Percentiles rank a stretch among this genome's conserved stretches.
phyloP scores from a whole-genome alignment of 768 basidiomycete species.

The Rhizopogon rudus region DNA sequence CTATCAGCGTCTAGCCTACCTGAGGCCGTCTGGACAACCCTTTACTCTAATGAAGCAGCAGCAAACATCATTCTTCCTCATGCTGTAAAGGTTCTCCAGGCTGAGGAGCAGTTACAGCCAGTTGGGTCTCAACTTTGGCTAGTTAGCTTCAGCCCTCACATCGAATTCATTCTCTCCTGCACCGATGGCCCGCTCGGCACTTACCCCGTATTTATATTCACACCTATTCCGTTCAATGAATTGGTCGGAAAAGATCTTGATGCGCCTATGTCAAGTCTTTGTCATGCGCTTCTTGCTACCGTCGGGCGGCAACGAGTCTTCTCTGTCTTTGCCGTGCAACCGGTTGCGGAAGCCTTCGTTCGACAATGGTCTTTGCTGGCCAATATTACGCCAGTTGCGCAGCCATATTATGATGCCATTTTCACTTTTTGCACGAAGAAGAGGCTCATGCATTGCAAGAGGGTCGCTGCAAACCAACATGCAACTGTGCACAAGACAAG shows the following conservation, averaged over 20 bases:
- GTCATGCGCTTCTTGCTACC: constrained; percentile 22
- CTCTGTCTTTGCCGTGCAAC: constrained; percentile 57
- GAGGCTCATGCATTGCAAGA: constrained; percentile 25
- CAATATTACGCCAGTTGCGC: constrained; percentile 28
- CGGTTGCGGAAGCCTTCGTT: constrained; percentile 42
- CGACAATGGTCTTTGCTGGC: constrained; percentile 44
- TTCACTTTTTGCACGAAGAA: constrained; percentile 48
- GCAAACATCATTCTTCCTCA: constrained; percentile 39
- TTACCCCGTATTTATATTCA: constrained; percentile 67
- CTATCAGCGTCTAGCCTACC: constrained; percentile 13
- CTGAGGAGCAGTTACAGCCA: constrained; percentile 4
- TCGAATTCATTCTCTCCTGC: constrained; percentile 51
- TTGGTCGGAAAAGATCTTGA: constrained; percentile 33
- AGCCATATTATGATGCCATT: constrained; percentile 59
- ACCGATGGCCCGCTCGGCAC: constrained; percentile 49
- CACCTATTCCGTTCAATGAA: constrained; percentile 33
- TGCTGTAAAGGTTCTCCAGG: constrained; percentile 23
- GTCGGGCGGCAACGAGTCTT: constrained; percentile 45
- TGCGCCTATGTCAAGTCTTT: background rate
- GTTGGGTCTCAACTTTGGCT: constrained; percentile 22
- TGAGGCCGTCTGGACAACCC: constrained; percentile 20
- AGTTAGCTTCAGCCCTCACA: constrained; percentile 9
- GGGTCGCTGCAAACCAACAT: background rate
- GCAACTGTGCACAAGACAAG: constrained; percentile 3
- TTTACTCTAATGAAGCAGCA: constrained; percentile 23